These are phyloP conservation scores for Coelastrella sp. DNA, from an alignment of 139 green algal genomes.

Conservation along the genomic window DNA sequence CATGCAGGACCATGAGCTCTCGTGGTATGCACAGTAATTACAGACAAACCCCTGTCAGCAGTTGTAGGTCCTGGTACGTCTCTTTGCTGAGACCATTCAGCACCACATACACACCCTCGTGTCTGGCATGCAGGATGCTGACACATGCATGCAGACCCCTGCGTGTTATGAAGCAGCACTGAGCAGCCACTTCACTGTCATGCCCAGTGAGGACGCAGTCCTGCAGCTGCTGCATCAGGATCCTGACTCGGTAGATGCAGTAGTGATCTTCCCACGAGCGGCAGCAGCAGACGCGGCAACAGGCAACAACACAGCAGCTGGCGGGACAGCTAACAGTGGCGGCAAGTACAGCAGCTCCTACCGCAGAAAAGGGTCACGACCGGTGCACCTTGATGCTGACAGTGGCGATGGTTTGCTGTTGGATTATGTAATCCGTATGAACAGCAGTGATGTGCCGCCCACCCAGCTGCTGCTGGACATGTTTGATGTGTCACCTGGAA, in stretches of 20 bases:
- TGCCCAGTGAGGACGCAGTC: constrained; percentile 41
- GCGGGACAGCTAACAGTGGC: background rate
- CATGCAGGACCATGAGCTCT: too few species aligned
- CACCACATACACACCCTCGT: too few species aligned
- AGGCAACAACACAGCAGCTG: background rate
- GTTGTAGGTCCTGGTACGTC: too few species aligned
- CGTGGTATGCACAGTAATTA: too few species aligned
- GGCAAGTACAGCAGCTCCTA: background rate
- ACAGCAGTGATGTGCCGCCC: constrained; percentile 80
- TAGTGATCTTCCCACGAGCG: constrained; percentile 59
- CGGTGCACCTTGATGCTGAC: background rate
- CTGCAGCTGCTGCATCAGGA: constrained; percentile 16
- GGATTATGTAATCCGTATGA: constrained; percentile 67
- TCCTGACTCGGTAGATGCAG: constrained; percentile 58
- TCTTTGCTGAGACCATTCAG: too few species aligned
- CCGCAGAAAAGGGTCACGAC: background rate
- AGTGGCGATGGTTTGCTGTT: constrained; percentile 44
- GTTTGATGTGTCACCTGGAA: constrained; percentile 71
- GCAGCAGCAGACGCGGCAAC: background rate
- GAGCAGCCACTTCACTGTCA: constrained; percentile 40
- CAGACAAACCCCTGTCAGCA: too few species aligned
- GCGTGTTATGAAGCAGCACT: constrained; percentile 70
- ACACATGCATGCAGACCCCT: constrained; percentile 57
- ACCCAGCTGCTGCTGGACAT: constrained; percentile 71
- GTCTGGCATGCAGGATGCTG: constrained; percentile 26